Evolutionary conservation across 2,329 filamentous ascomycete species (phyloP), one percentile per base, ranked within the genome.

Genomic region (Epichloe brachyelytri): DNA sequence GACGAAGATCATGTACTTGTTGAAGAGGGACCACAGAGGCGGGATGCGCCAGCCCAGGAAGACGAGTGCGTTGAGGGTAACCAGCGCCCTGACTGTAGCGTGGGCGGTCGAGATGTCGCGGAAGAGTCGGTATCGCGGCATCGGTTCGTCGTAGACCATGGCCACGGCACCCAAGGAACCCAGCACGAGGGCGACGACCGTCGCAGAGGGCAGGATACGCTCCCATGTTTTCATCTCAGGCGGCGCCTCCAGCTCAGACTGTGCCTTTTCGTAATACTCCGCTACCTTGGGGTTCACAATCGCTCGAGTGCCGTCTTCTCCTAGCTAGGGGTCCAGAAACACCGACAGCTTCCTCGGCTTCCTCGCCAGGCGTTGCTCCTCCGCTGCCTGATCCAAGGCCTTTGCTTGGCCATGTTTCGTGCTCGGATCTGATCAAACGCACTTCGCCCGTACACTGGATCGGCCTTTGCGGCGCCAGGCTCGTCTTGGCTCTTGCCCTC

Each of bases 1-100:
- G 8, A 82, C 70, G 37, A 83, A 64, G 40, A 85, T 70, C 67
- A 87, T 81, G 68, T 84, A 84, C 55, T 73, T 78, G 67, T 88
- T 90, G 57, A 88, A 67, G 15, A 80, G 48, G 12, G 69, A 66
- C 82, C 84, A 91, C 33, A 81, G 59, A 1, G 79, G 78, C 45
- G 85, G 83, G 11, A 80, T 57, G 57, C 75, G 76, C 82, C 85
- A 88, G 30, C 73, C 67, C 22, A 74, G 51, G 56, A 74, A 82
- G 11, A 83, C 68, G 39, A 72, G 56, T 6, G 75, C 52, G 63
- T 89, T 88, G 46, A 75, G 53, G n/a, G 67, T 71, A 43, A 88
- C 72, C 41, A 91, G 65, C 6, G 71, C 68, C 36, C 73, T 69
- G n/a, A 88, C 70, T 3, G 86, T 88, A 12, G 81, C 80, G 3